A percentile compares a stretch with the other conserved stretches of the same genome.
These are phyloP conservation scores for Rutstroemia sp. DNA, from an alignment of 2,329 filamentous ascomycete genomes.

Conservation along the genomic window DNA sequence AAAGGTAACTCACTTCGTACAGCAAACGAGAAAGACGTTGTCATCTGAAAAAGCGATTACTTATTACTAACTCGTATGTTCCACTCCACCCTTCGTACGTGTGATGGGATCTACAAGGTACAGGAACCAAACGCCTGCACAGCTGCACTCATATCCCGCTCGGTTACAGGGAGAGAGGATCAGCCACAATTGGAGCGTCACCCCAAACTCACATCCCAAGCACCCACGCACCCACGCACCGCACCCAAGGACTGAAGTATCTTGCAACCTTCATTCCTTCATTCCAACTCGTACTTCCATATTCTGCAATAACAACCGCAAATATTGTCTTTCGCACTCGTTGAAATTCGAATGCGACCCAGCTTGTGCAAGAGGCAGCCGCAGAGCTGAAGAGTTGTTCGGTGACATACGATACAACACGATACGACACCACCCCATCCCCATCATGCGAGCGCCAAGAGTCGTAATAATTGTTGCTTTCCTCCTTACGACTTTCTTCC, in stretches of 20 bases:
- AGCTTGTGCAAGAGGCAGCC: constrained; percentile 3
- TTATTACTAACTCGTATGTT: too few relatives aligned
- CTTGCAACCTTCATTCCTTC: neutral
- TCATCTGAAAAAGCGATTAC: too few relatives aligned
- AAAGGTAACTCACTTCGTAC: too few relatives aligned
- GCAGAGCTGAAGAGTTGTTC: constrained; percentile 6
- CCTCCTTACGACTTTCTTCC: constrained; percentile 24
- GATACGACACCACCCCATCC: neutral
- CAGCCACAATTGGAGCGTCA: neutral
- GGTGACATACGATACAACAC: neutral
- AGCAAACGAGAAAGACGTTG: too few relatives aligned
- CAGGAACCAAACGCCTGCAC: too few relatives aligned
- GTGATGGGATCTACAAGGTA: too few relatives aligned
- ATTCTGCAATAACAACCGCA: neutral
- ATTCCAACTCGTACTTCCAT: neutral
- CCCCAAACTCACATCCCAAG: neutral
- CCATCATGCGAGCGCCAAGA: constrained; percentile 30
- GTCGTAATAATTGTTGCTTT: constrained; percentile 28
- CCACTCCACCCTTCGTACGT: too few relatives aligned
- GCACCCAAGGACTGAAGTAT: too few relatives aligned
- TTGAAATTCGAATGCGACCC: constrained; percentile 6
- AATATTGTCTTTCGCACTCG: neutral
- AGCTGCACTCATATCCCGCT: too few relatives aligned
- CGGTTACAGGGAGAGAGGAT: too few relatives aligned
- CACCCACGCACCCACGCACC: too few relatives aligned